Evolutionary conservation across 345 rosid species (phyloP).

Genomic region (Ceriops zippeliana): DNA sequence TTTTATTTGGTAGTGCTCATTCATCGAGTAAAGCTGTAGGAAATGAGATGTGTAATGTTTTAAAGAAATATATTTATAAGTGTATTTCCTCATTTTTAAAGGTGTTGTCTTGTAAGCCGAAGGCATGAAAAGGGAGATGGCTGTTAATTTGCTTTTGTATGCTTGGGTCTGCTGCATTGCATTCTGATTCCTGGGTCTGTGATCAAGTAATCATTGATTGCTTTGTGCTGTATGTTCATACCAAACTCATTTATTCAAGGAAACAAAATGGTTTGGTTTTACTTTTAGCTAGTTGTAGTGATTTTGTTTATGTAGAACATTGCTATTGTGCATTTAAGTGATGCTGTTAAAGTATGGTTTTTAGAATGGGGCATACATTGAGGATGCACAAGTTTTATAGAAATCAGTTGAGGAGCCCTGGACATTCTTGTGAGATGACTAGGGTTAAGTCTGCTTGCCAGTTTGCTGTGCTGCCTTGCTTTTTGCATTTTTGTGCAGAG

Average conservation of each 20-base stretch:
- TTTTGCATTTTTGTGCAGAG: neutral
- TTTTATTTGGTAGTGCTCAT: too few relatives aligned
- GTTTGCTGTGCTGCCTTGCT: neutral
- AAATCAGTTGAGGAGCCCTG: neutral
- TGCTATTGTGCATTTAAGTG: neutral
- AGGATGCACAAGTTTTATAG: neutral
- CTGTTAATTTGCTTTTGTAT: too few relatives aligned
- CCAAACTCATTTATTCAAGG: neutral
- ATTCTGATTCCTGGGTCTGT: too few relatives aligned
- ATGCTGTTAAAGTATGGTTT: neutral
- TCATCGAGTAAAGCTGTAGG: too few relatives aligned
- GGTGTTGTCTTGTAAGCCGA: too few relatives aligned
- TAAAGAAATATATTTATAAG: too few relatives aligned
- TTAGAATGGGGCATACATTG: neutral
- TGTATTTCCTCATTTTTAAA: too few relatives aligned
- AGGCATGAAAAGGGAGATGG: too few relatives aligned
- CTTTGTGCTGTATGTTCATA: neutral
- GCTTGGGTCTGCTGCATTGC: too few relatives aligned
- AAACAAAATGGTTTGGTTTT: neutral
- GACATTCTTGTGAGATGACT: neutral
- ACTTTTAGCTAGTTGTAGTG: neutral
- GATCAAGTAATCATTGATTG: too few relatives aligned
- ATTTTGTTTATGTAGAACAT: neutral
- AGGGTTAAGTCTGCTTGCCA: neutral
- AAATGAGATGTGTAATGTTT: too few relatives aligned